A percentile compares a stretch with the other conserved stretches of the same genome.
Conservation (phyloP, 345 rosid genomes). For the Populus davidiana region DNA sequence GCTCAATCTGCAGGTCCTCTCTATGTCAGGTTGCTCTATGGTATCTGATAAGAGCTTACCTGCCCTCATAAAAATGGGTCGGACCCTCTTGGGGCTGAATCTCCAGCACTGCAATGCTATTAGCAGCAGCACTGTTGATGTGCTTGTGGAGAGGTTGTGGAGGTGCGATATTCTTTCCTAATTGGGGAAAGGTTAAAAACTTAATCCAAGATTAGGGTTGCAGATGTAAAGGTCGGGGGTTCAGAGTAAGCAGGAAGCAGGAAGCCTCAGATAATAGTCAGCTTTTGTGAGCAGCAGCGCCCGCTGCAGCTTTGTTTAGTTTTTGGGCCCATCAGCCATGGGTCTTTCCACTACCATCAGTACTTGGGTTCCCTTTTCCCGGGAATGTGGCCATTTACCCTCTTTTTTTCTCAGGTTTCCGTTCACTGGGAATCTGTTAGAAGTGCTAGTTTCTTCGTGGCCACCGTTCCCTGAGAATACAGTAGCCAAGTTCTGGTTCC, state of each 20-base stretch:
- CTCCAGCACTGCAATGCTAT: conserved; percentile 63
- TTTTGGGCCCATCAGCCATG: conserved; percentile 70
- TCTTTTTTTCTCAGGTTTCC: conserved; percentile 58
- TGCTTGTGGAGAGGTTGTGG: conserved; percentile 56
- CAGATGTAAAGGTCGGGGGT: conserved; percentile 18
- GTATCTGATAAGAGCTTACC: conserved; percentile 50
- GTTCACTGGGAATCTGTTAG: conserved; percentile 41
- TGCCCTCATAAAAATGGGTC: conserved; percentile 44
- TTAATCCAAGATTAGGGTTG: conserved; percentile 9
- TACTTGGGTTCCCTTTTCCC: conserved; percentile 50
- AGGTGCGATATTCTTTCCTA: conserved; percentile 66
- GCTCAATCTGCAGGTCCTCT: conserved; percentile 53
- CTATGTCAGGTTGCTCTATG: conserved; percentile 52
- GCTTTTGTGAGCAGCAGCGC: conserved; percentile 27
- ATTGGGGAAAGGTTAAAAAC: conserved; percentile 3
- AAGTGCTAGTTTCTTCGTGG: conserved; percentile 30
- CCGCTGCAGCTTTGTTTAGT: conserved; percentile 34
- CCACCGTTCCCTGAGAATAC: conserved; percentile 46
- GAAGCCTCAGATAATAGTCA: conserved; percentile 21
- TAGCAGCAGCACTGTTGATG: conserved; percentile 40
- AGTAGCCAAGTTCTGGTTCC: conserved; percentile 41
- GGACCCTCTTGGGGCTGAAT: conserved; percentile 57
- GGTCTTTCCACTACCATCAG: conserved; percentile 35
- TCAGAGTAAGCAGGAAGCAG: not conserved
- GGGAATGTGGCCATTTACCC: conserved; percentile 40